Base-by-base conservation (phyloP, 2,329 filamentous ascomycete genomes). In the Torrubiellomyces zombiae region DNA sequence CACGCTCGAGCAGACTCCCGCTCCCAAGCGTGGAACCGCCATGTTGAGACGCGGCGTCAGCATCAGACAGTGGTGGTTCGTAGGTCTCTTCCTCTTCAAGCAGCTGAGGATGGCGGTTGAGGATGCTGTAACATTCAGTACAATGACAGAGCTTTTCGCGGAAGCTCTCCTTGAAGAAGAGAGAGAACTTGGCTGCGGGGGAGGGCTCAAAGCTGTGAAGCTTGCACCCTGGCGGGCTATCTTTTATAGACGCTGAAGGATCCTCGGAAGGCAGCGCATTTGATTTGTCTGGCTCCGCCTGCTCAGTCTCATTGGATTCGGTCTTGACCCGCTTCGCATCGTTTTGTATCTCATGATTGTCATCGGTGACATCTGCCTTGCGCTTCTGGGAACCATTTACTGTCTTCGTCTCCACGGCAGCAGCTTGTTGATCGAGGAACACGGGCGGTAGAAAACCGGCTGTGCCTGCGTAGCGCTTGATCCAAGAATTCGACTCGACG, bases 11-110 rank as follows among this genome's bases (percentile, higher is more conserved):
- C 3, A 98, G 61, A 34, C 78, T 89, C 22, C 79, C 79, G 17
- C 80, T 85, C 24, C 80, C 78, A 5, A 69, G 60, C 2, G 67
- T 71, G 4, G 62, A 69, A 16, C 57, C 62, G 20, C 58, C 60
- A 18, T 62, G 56, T 11, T 59, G 63, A 3, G 63, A 68, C 5
- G 55, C 60, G 3, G 59, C 66, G 10, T 63, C 31, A 12, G 12
- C 59, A 2, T 73, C 67, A 1, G 83, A 93, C 5, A 94, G 57
- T 2, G 86, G 83, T 0, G 86, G 89, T 41, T 94, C 83, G 50
- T 98, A 98, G 1, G 72, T 74, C 17, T 93, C 82, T 58, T 98
- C 89, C 50, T 92, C 83, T 42, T 95, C 85, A 7, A 93, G 71
- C 8, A 98, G 75, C 42, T 92, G 79, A 0, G 72, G 69, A 44